A percentile compares a stretch with the other conserved stretches of the same genome.
These are phyloP conservation scores for Phytopythium boreale DNA, from an alignment of 352 stramenopile genomes.

Conservation along the genomic window DNA sequence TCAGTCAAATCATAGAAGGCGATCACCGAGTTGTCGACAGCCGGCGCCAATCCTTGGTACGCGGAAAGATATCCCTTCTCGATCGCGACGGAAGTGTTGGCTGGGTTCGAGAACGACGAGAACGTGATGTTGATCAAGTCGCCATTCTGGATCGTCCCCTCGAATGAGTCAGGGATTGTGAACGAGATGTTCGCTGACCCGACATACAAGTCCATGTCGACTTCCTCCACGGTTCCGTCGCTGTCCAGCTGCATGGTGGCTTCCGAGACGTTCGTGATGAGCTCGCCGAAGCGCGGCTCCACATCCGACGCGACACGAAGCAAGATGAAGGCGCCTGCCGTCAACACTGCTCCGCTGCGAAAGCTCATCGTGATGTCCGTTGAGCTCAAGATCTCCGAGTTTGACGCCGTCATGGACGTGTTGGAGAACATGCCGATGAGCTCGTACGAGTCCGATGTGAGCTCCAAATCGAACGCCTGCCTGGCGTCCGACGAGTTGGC, in stretches of 20 bases:
- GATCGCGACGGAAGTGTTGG: slow-evolving; percentile 55
- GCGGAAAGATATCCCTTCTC: slow-evolving; percentile 70
- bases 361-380: slow-evolving; percentile 62
- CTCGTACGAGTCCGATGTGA: slow-evolving; percentile 51
- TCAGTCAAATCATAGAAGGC: slow-evolving; percentile 38
- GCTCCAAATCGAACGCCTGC: slow-evolving; percentile 58
- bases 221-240: slow-evolving; percentile 11
- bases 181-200: slow-evolving; percentile 69
- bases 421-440: slow-evolving; percentile 57
- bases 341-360: slow-evolving; percentile 53
- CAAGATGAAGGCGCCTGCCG: slow-evolving; percentile 57
- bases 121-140: slow-evolving; percentile 65
- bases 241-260: slow-evolving; percentile 39
- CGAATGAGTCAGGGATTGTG: slow-evolving; percentile 59
- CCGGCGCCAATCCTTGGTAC: slow-evolving; percentile 49
- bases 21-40: slow-evolving; percentile 61
- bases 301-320: slow-evolving; percentile 58
- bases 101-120: slow-evolving; percentile 56
- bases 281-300: slow-evolving; percentile 47
- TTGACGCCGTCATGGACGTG: slow-evolving; percentile 40
- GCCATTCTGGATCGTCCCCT: slow-evolving; percentile 69
- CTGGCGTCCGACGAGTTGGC: slow-evolving; percentile 13
- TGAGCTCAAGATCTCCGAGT: slow-evolving; percentile 41
- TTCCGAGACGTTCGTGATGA: slow-evolving; percentile 52
- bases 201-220: slow-evolving; percentile 47